Conservation (phyloP, 2,329 filamentous ascomycete species). For the Intubia oerlemansii region DNA sequence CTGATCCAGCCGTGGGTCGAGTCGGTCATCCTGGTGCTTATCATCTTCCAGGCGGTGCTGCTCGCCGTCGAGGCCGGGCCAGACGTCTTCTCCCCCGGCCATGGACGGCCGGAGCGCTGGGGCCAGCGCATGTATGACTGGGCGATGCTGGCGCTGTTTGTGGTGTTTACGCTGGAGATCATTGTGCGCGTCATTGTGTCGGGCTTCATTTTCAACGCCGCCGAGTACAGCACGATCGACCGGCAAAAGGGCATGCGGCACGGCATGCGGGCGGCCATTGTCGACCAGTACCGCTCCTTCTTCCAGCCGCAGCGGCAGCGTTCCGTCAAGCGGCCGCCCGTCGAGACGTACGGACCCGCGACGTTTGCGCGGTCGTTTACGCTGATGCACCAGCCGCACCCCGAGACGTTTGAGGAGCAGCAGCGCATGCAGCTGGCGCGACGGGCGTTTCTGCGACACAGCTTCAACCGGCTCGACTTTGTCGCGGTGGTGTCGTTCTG, state of each 20-base stretch:
- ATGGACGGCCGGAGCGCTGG: conserved; percentile 42
- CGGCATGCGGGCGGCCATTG: conserved; percentile 51
- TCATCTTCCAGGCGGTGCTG: conserved; percentile 73
- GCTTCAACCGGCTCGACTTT: conserved; percentile 90
- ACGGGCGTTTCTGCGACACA: conserved; percentile 79
- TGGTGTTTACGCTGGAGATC: conserved; percentile 76
- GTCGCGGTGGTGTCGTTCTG: conserved; percentile 88
- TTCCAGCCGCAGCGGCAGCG: conserved; percentile 65
- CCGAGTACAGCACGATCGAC: conserved; percentile 82
- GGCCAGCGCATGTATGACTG: conserved; percentile 52
- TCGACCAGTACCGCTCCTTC: conserved; percentile 54
- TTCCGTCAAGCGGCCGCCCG: conserved; percentile 33
- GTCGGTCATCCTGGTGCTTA: conserved; percentile 67
- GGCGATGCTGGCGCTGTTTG: conserved; percentile 62
- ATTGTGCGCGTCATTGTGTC: conserved; percentile 75
- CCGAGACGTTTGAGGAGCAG: conserved; percentile 49
- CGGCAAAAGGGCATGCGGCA: conserved; percentile 51
- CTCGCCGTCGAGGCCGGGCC: conserved; percentile 63
- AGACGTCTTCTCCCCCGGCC: conserved; percentile 42
- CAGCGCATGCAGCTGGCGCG: conserved; percentile 73
- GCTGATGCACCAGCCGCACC: conserved; percentile 41
- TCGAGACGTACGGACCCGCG: conserved; percentile 26
- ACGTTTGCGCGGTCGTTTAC: conserved; percentile 63
- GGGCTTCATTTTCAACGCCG: conserved; percentile 74
- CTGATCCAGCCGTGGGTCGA: conserved; percentile 76